Base-by-base conservation (phyloP, 352 stramenopile species). In the Phytophthora vignae region DNA sequence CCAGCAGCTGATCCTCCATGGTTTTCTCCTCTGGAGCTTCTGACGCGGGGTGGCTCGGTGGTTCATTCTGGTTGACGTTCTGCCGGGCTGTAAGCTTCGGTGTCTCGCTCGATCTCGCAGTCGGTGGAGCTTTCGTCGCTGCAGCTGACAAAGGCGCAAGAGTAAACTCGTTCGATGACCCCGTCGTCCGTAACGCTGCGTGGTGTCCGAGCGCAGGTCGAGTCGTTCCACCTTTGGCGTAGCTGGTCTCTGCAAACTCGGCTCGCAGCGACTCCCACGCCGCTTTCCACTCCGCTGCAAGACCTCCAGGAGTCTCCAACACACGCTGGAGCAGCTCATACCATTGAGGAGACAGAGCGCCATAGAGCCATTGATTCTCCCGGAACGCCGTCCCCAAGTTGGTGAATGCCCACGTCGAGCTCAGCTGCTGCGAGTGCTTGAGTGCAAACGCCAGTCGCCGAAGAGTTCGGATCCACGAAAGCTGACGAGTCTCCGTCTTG, bases 211-310 rank as follows among this genome's bases (percentile, higher is more conserved):
- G 29, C 1, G n/a, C 38, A 8, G 58, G 31, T 12, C 64, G 61
- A 49, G 29, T 44, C 3, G 55, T 21, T 22, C 42, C 60, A 53
- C 54, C 50, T 46, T 49, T 59, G 2, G 56, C 73, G 36, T 82
- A 77, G 10, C 49, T 72, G 4, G 71, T 73, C 2, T 52, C 61
- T 4, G 73, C 73, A 77, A 92, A 92, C 53, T 92, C 84, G 12
- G 76, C 61, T n/a, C 84, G 81, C 29, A 92, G 76, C 17, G 79
- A 88, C 9, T 90, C 84, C 21, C 74, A 72, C 52, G 65, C 56
- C 4, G 55, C 55, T 57, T 85, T 90, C 85, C 83, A 92, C 44
- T 85, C 69, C 5, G 36, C 57, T n/a, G 83, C 81, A 15, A 90
- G 52, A 0, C 66, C 76, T 9, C 85, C 85, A 2, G 80, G 64